Conservation (phyloP, 2,329 filamentous ascomycete species). For the Aphanocladium album region DNA sequence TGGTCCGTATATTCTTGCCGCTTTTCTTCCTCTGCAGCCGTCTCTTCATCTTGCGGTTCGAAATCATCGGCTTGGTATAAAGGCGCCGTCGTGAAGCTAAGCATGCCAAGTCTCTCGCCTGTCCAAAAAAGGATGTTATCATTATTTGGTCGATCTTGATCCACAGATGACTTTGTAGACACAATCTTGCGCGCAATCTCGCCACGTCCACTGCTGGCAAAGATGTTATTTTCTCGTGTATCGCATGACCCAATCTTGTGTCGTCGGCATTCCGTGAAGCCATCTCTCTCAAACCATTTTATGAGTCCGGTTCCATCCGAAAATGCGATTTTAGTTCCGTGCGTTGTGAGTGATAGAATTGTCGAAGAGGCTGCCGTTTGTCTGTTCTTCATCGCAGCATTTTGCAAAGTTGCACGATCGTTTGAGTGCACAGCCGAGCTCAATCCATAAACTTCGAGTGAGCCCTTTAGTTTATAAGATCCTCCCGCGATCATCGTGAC, state of each 20-base stretch:
- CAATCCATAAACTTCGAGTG: constrained; percentile 78
- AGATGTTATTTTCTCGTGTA: constrained; percentile 43
- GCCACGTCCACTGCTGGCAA: constrained; percentile 48
- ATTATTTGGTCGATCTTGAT: constrained; percentile 36
- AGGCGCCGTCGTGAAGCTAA: constrained; percentile 54
- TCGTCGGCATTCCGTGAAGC: constrained; percentile 54
- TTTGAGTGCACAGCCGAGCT: constrained; percentile 25
- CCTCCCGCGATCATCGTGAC: constrained; percentile 76
- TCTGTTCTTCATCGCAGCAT: constrained; percentile 65
- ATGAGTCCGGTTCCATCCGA: constrained; percentile 79
- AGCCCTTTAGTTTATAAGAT: constrained; percentile 88
- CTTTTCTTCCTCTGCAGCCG: constrained; percentile 46
- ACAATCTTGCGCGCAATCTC: constrained; percentile 80
- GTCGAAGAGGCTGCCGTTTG: constrained; percentile 78
- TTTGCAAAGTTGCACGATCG: constrained; percentile 28
- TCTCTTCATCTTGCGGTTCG: constrained; percentile 41
- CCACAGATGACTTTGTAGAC: constrained; percentile 45
- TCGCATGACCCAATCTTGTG: constrained; percentile 53
- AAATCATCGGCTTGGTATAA: constrained; percentile 49
- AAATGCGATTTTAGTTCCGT: constrained; percentile 76
- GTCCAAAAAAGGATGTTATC: constrained; percentile 84
- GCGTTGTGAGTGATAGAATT: constrained; percentile 72
- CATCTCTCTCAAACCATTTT: constrained; percentile 89
- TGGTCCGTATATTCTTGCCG: constrained; percentile 59
- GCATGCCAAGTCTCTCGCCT: constrained; percentile 72